A percentile compares a stretch with the other conserved stretches of the same genome.
phyloP scores from a whole-genome alignment of 176 grass and related monocot genomes.

The Zea mays region Zm-B73-REFERENCE-NAM-5.0 NC_050098.1:224952001-224952500 shows the following conservation, averaged over 20 bases:
- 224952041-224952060: not conserved
- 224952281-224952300: constrained; percentile 89
- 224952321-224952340: constrained; percentile 96
- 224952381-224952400: constrained; percentile 55
- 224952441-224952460: constrained; percentile 17
- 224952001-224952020: not conserved
- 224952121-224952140: constrained; percentile 92
- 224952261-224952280: constrained; percentile 99
- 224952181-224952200: constrained; percentile 78
- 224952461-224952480: constrained; percentile 39
- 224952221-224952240: constrained; percentile 71
- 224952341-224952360: constrained; percentile 62
- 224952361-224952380: constrained; percentile 65
- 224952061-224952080: not conserved
- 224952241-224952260: constrained; percentile 66
- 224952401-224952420: constrained; percentile 17
- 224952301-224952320: constrained; percentile 78
- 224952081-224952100: constrained; percentile 90
- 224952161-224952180: constrained; percentile 67
- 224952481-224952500: constrained; percentile 8
- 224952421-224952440: not conserved
- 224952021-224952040: not conserved
- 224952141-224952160: constrained; percentile 92
- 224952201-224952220: constrained; percentile 71
- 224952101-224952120: constrained; percentile 83